Conservation (phyloP, 345 rosid species). For the Isatis tinctoria region DNA sequence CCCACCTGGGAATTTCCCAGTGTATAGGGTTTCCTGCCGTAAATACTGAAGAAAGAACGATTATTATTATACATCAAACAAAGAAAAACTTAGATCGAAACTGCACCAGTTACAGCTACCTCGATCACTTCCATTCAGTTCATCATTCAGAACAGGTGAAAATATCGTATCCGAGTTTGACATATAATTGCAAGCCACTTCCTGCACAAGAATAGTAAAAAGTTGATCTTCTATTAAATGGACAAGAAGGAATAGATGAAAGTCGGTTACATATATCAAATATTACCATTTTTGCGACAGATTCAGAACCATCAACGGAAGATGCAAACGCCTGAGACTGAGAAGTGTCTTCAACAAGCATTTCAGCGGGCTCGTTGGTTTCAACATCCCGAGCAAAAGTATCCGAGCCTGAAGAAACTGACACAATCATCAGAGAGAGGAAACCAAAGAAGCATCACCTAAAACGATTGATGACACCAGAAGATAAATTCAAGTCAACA, state of each 20-base stretch:
- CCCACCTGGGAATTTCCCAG: constrained; percentile 35
- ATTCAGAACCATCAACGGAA: constrained; percentile 15
- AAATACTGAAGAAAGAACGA: constrained; percentile 9
- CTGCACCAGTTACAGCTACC: constrained; percentile 38
- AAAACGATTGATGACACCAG: not conserved
- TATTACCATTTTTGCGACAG: constrained; percentile 21
- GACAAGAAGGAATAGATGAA: not conserved
- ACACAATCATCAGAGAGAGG: constrained; percentile 12
- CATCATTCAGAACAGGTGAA: constrained; percentile 56
- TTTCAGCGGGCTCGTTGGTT: constrained; percentile 27
- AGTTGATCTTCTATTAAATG: not conserved
- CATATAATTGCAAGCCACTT: constrained; percentile 27
- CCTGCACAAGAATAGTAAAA: constrained; percentile 23
- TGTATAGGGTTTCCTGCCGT: constrained; percentile 19
- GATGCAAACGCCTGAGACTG: constrained; percentile 19
- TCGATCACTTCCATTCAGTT: constrained; percentile 35
- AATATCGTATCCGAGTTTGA: constrained; percentile 71
- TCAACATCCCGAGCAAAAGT: constrained; percentile 25
- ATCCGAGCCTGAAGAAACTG: constrained; percentile 22
- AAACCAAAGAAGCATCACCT: not conserved
- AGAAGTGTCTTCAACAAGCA: constrained; percentile 28
- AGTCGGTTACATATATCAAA: not conserved
- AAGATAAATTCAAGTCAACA: not conserved
- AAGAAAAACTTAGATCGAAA: constrained; percentile 17
- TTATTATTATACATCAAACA: constrained; percentile 21